Base-by-base conservation (phyloP, 2,329 filamentous ascomycete genomes). In the Trichophyton rubrum region DNA sequence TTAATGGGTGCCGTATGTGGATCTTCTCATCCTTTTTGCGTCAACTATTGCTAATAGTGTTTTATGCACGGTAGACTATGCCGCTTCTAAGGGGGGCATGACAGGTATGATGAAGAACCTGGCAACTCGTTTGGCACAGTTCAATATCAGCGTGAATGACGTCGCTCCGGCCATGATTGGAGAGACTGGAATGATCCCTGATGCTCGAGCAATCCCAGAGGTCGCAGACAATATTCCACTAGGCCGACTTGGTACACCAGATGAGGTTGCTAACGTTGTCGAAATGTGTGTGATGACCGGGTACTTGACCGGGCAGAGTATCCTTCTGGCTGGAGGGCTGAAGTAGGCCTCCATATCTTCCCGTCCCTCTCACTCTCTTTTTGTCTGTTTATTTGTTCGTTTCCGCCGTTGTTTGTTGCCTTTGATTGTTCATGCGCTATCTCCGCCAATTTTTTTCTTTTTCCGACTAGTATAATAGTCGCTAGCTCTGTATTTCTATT, bases 101-200 rank as follows among this genome's bases (percentile, higher is more conserved):
- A 82, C 80, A 3, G 81, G 81, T 2, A 82, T 86, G 80, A 85
- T 85, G 80, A 82, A 79, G 67, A 86, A 85, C 64, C 74, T 87
- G 33, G 78, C 83, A 0, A 78, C 76, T 0, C 81, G 82, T 53
- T 77, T 86, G 22, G 84, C 82, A 1, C 76, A 79, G 60, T 78
- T 77, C 65, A 83, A 83, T 35, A 84, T 87, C 65, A 84, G 83
- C 13, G 82, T 86, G 61, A 86, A 87, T 62, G 83, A 86, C 64
- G 82, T 87, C n/a, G 82, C 83, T 2, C 84, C 84, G 0, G 84
- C 84, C 2, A 86, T 87, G 82, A 86, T 87, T 64, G 83, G 82
- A 3, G 79, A 81, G 22, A 84, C 81, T 2, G 81, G 81, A 0
- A 82, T 86, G 82, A 82, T 86, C 47, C 81, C 82, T 1, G 77